Evolutionary conservation across 768 basidiomycete species (phyloP).

Genomic region (Podaxis sp.): DNA sequence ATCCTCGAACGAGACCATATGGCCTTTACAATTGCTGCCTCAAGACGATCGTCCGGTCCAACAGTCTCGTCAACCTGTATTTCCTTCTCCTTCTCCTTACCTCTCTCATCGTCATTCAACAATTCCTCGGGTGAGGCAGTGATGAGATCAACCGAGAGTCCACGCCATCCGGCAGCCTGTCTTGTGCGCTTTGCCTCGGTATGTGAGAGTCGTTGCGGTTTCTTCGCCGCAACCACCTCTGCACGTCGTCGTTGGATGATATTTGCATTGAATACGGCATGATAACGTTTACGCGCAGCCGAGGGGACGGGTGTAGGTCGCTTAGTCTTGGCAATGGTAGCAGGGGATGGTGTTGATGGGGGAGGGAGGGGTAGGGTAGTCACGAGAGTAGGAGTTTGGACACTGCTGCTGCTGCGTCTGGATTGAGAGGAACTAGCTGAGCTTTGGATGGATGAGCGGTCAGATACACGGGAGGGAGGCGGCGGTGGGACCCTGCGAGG

Average conservation of each 20-base stretch:
- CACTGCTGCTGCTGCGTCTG: constrained; percentile 16
- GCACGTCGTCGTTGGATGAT: constrained; percentile 43
- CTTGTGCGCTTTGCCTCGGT: constrained; percentile 39
- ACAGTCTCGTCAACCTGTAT: constrained; percentile 26
- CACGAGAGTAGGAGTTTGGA: constrained; percentile 17
- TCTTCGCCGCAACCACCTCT: constrained; percentile 17
- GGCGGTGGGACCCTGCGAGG: constrained; percentile 40
- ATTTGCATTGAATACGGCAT: constrained; percentile 61
- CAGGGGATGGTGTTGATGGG: constrained; percentile 12
- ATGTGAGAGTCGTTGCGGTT: constrained; percentile 24
- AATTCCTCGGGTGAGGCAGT: constrained; percentile 30
- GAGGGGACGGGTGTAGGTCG: constrained; percentile 68
- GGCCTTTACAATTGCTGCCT: constrained; percentile 48
- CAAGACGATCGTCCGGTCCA: constrained; percentile 42
- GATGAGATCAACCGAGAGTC: constrained; percentile 26
- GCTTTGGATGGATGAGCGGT: constrained; percentile 62
- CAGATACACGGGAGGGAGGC: constrained; percentile 47
- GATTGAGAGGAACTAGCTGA: constrained; percentile 29
- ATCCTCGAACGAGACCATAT: constrained; percentile 65
- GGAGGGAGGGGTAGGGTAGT: constrained; percentile 14
- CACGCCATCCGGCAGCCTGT: constrained; percentile 72
- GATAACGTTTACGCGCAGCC: constrained; percentile 61
- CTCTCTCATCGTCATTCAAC: constrained; percentile 2
- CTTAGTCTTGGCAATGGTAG: constrained; percentile 23
- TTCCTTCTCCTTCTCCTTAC: constrained; percentile 1